Percentiles rank a stretch among this genome's conserved stretches.
Evolutionary conservation across 1,284 basidiomycete species (phyloP).

Genomic region (Irpex sp.): DNA sequence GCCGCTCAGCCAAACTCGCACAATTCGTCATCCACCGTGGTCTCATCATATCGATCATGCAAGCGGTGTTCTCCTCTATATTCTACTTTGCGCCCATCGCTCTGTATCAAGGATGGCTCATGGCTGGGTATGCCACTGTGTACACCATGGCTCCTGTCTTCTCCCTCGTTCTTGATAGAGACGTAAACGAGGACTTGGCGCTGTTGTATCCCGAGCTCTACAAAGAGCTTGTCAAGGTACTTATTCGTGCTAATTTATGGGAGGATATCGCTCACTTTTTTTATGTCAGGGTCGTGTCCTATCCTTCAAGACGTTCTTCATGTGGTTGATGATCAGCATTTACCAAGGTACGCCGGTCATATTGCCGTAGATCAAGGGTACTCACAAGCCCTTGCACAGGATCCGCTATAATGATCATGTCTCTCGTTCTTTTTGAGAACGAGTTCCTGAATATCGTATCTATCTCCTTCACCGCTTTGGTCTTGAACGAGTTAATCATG

Average conservation of each 20-base stretch:
- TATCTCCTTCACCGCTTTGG: slow-evolving; percentile 95
- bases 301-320: slow-evolving; percentile 97
- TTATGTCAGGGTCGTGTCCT: slow-evolving; percentile 76
- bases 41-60: slow-evolving; percentile 96
- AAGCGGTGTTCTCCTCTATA: slow-evolving; percentile 95
- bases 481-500: slow-evolving; percentile 99
- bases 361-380: not conserved
- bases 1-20: slow-evolving; percentile 94
- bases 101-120: slow-evolving; percentile 96
- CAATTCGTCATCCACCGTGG: slow-evolving; percentile 99
- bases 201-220: slow-evolving; percentile 97
- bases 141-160: slow-evolving; percentile 99
- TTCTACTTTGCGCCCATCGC: slow-evolving; percentile 99
- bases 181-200: slow-evolving; percentile 95
- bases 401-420: slow-evolving; percentile 98
- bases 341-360: slow-evolving; percentile 77
- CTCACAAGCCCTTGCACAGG: slow-evolving; percentile 41
- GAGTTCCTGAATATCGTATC: slow-evolving; percentile 98
- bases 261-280: not conserved
- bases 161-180: slow-evolving; percentile 92
- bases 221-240: slow-evolving; percentile 93
- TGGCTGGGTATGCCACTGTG: slow-evolving; percentile 96
- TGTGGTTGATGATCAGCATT: slow-evolving; percentile 95
- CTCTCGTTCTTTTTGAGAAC: slow-evolving; percentile 92
- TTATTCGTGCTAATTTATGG: slow-evolving; percentile 12